Percentiles rank a stretch among this genome's conserved stretches.
Evolutionary conservation across 2,329 filamentous ascomycete species (phyloP).

Genomic region (Lecanicillium sp.): DNA sequence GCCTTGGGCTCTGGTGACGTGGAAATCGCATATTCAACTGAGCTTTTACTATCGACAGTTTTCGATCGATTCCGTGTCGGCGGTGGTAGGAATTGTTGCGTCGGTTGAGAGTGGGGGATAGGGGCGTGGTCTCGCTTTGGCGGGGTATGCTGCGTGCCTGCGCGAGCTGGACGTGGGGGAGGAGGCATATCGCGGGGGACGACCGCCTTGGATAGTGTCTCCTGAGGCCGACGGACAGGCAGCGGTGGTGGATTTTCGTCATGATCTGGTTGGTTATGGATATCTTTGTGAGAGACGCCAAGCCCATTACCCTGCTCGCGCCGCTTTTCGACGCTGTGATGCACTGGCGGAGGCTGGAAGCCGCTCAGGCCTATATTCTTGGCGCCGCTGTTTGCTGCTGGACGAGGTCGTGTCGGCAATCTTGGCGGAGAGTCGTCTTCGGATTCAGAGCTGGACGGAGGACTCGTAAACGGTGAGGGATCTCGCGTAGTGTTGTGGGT

Average conservation of each 20-base stretch:
- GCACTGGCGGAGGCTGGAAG: conserved; percentile 49
- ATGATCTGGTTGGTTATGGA: conserved; percentile 34
- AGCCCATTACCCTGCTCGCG: conserved; percentile 39
- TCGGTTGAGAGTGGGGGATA: conserved; percentile 16
- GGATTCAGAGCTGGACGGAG: conserved; percentile 63
- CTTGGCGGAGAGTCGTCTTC: conserved; percentile 46
- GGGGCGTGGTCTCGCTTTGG: neutral
- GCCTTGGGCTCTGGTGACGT: conserved; percentile 33
- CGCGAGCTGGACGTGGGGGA: conserved; percentile 36
- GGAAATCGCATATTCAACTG: conserved; percentile 16
- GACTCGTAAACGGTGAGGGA: conserved; percentile 79
- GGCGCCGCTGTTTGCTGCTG: conserved; percentile 24
- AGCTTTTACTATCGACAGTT: conserved; percentile 34
- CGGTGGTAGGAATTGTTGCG: conserved; percentile 25
- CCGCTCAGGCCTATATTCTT: conserved; percentile 19
- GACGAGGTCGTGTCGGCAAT: conserved; percentile 46
- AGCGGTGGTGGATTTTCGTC: conserved; percentile 42
- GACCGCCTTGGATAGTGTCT: conserved; percentile 8
- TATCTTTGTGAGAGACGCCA: conserved; percentile 32
- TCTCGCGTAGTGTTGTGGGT: conserved; percentile 28
- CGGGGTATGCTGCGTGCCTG: conserved; percentile 14
- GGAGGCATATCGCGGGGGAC: conserved; percentile 1
- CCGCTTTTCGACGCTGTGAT: conserved; percentile 42
- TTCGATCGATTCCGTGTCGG: conserved; percentile 28
- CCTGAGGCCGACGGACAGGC: conserved; percentile 40